Conservation (phyloP, 2,329 filamentous ascomycete genomes). For the Mariannaea elegans region DNA sequence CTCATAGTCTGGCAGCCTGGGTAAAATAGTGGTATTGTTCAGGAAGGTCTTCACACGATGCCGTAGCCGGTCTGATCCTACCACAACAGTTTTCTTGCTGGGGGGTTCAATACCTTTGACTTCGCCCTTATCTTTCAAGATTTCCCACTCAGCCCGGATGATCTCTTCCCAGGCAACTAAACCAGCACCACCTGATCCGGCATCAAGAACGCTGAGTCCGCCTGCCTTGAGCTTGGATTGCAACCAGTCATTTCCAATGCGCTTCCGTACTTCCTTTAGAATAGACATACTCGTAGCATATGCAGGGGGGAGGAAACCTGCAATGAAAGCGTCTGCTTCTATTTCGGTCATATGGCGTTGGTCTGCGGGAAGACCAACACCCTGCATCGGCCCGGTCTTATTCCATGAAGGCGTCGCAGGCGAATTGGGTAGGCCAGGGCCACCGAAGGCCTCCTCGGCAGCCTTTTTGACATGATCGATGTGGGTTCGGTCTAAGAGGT, state of each 20-base stretch:
- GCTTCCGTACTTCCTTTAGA: slow-evolving; percentile 77
- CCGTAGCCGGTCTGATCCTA: slow-evolving; percentile 78
- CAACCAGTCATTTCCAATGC: slow-evolving; percentile 77
- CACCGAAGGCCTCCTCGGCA: slow-evolving; percentile 80
- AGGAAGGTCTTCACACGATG: slow-evolving; percentile 79
- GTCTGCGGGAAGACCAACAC: slow-evolving; percentile 70
- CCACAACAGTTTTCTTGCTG: slow-evolving; percentile 83
- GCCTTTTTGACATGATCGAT: slow-evolving; percentile 78
- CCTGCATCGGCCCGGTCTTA: slow-evolving; percentile 67
- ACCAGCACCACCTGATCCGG: slow-evolving; percentile 77
- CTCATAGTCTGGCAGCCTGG: slow-evolving; percentile 87
- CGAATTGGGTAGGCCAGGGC: slow-evolving; percentile 78
- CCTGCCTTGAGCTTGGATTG: slow-evolving; percentile 67
- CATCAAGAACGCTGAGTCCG: slow-evolving; percentile 73
- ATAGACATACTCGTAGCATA: slow-evolving; percentile 75
- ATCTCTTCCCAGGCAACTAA: slow-evolving; percentile 82
- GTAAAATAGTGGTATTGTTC: slow-evolving; percentile 90
- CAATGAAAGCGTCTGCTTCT: slow-evolving; percentile 77
- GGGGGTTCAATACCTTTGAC: slow-evolving; percentile 56
- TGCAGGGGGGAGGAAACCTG: slow-evolving; percentile 73
- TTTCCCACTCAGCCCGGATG: slow-evolving; percentile 81
- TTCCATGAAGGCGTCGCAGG: slow-evolving; percentile 71
- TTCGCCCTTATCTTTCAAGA: slow-evolving; percentile 65
- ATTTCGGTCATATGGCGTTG: slow-evolving; percentile 77
- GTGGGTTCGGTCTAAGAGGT: slow-evolving; percentile 73